Evolutionary conservation across 306 rosid genomes (phyloP), one percentile per base, ranked within the genome.

Genomic region (Vigna unguiculata): DNA sequence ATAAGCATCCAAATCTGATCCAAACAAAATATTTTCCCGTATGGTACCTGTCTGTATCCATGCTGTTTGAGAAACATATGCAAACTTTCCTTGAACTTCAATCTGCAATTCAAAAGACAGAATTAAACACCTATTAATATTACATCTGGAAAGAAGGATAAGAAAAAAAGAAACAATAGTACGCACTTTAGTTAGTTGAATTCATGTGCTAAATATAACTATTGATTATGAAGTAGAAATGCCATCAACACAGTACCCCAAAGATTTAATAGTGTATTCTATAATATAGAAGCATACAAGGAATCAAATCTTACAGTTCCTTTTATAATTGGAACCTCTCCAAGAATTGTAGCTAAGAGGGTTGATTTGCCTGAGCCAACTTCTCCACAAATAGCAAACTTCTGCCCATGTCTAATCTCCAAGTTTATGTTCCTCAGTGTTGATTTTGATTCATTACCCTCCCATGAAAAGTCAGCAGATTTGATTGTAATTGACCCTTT

Each of bases 331-430:
- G 90, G 87, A 78, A 88, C 78, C 74, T 91, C 93, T 36, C 91
- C 88, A 2, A 91, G 90, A 88, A 91, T 76, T 45, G 91, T 81
- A 2, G 89, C 84, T 47, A 91, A 75, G 55, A 91, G 84, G 59
- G 93, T 85, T 66, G 96, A 88, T 64, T 64, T 64, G 7, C 70
- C 70, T 68, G 93, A 87, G 53, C 96, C 96, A 54, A 91, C 93
- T 84, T 87, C 91, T 49, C 96, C 96, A 59, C 96, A 88, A 21
- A 88, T 77, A 66, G 96, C 96, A 36, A 91, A 76, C 80, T 87
- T 91, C 36, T 87, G 84, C 5, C 93, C 90, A n/a, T 71, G 80
- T 49, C 63, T 52, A 7, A 87, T 85, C 85, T 58, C 85, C 22
- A 90, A 49, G 72, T 88, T 84, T 57, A 90, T 73, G 67, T 84